Conservation (phyloP, 495 filamentous ascomycete genomes). For the Penicillium longicatenatum region DNA sequence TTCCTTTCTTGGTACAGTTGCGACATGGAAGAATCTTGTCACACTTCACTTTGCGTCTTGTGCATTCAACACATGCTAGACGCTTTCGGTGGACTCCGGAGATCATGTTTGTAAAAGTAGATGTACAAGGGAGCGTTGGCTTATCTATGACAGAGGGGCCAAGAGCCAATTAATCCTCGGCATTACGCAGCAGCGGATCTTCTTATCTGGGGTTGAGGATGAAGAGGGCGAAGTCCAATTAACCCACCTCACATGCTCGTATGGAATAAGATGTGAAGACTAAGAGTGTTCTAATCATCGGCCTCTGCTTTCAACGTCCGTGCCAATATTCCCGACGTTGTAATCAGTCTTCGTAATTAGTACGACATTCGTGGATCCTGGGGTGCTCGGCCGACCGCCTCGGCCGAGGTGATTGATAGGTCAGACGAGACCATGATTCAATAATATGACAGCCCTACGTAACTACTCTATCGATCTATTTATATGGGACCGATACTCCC, state of each 20-base stretch:
- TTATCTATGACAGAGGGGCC: slow-evolving; percentile 15
- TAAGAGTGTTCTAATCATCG: too few relatives aligned
- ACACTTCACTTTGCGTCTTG: slow-evolving; percentile 31
- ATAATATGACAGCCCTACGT: background rate
- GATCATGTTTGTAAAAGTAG: slow-evolving; percentile 11
- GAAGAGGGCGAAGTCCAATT: background rate
- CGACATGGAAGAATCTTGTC: slow-evolving; percentile 33
- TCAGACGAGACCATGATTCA: background rate
- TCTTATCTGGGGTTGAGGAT: background rate
- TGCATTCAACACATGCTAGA: slow-evolving; percentile 32
- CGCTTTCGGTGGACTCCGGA: slow-evolving; percentile 24
- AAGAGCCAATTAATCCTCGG: slow-evolving; percentile 4
- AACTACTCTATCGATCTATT: slow-evolving; percentile 1
- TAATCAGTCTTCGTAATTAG: too few relatives aligned
- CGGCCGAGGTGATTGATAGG: slow-evolving; percentile 15
- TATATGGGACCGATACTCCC: background rate
- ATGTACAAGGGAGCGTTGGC: background rate
- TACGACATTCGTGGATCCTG: too few relatives aligned
- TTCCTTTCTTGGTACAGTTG: slow-evolving; percentile 27
- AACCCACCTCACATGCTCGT: too few relatives aligned
- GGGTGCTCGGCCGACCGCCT: background rate
- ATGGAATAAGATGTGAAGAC: too few relatives aligned
- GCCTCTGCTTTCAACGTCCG: too few relatives aligned
- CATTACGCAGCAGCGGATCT: slow-evolving; percentile 6
- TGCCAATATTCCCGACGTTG: too few relatives aligned